Conservation (phyloP, 73 alveolate genomes). For the Paraurostyla sp. region DNA sequence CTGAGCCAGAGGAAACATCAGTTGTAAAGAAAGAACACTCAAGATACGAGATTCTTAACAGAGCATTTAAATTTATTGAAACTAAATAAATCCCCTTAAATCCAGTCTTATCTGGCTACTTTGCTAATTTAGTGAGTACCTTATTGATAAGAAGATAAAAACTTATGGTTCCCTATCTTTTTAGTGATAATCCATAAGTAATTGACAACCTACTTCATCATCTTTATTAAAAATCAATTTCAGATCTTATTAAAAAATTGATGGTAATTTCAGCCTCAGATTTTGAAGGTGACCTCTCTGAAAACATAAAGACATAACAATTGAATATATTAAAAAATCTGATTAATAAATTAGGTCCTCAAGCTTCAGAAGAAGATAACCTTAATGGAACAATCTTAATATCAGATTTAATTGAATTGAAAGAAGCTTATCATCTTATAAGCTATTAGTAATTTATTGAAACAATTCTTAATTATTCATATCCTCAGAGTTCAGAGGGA, state of each 20-base stretch:
- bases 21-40: background rate
- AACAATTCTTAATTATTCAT: background rate
- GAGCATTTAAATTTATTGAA: conserved; percentile 53
- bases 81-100: conserved; percentile 64
- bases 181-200: background rate
- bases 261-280: conserved; percentile 11
- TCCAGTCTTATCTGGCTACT: conserved; percentile 77
- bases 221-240: conserved; percentile 55
- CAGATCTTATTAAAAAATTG: conserved; percentile 60
- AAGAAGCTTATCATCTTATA: conserved; percentile 7
- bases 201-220: conserved; percentile 50
- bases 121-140: conserved; percentile 50
- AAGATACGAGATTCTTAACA: background rate
- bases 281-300: background rate
- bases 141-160: conserved; percentile 49
- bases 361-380: conserved; percentile 41
- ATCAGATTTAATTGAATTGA: conserved; percentile 13
- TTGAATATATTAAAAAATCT: background rate
- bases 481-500: conserved; percentile 8
- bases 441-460: background rate
- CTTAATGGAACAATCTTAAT: conserved; percentile 12
- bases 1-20: background rate
- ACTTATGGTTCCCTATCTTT: conserved; percentile 47
- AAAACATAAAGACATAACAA: background rate
- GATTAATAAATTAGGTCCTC: conserved; percentile 11